Conservation (phyloP, 2,329 filamentous ascomycete species). For the Aspergillus intermedius region DNA sequence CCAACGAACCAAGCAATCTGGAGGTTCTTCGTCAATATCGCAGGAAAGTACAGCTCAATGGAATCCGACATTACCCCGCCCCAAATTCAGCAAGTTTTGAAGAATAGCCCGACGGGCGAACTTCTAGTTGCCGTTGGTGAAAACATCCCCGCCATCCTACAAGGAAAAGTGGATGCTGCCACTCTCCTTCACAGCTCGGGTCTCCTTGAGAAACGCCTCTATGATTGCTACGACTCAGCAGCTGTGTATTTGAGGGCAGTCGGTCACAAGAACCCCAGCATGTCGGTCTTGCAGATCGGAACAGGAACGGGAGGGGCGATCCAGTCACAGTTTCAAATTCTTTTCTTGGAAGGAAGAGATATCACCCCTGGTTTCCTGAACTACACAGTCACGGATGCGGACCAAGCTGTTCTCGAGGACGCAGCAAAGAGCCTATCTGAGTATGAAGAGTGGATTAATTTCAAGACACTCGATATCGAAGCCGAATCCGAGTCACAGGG, state of each 20-base stretch:
- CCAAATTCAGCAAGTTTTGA: not conserved
- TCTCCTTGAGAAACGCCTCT: not conserved
- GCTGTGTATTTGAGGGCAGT: conserved; percentile 12
- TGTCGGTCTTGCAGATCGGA: conserved; percentile 19
- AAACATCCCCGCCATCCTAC: conserved; percentile 5
- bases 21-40: not conserved
- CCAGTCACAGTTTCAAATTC: conserved; percentile 7
- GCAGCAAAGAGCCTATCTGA: conserved; percentile 1
- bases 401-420: not conserved
- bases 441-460: conserved; percentile 7
- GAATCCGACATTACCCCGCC: not conserved
- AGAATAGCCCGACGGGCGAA: conserved; percentile 2
- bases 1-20: not conserved
- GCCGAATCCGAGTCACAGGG: conserved; percentile 2
- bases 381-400: conserved; percentile 12
- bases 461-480: conserved; percentile 8
- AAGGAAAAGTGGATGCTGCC: not conserved
- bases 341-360: not conserved
- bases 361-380: conserved; percentile 4
- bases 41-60: not conserved
- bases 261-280: conserved; percentile 16
- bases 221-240: conserved; percentile 6
- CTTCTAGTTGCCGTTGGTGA: conserved; percentile 8
- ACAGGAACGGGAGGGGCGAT: conserved; percentile 7
- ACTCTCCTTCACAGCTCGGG: not conserved